Base-by-base conservation (phyloP, 176 grass and related monocot species). In the Metroxylon sagu region DNA sequence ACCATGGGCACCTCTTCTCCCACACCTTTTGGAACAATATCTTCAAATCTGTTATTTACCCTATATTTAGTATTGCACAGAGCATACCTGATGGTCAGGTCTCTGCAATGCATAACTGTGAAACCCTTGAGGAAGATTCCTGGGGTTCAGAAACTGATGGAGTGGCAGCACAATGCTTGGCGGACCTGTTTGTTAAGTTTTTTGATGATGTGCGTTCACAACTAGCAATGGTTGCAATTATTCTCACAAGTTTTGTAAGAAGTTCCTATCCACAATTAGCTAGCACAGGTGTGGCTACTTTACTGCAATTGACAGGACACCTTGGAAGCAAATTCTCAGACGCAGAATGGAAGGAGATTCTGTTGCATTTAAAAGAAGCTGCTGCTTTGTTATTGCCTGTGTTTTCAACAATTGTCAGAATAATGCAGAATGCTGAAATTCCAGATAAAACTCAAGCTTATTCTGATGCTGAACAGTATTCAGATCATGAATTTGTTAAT, bases 361-460 rank as follows among this genome's bases (percentile, higher is more conserved):
- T 98, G 51, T 57, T 79, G 26, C 75, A 60, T 55, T 79, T 98
- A 61, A 98, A 85, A 85, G 87, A 88, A 75, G 80, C 93, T 61
- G 70, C 83, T 62, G 61, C 58, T 60, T 53, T 71, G 3, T 76
- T 80, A 15, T 82, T 88, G 59, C 68, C 74, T 7, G 56, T 80
- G 50, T 91, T 88, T 14, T 60, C 80, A 39, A 97, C 75, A 74
- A 91, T 97, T 72, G 65, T 82, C 68, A 76, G 67, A 21, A 88
- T 88, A 59, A 97, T 97, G 92, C 69, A 88, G 69, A 70, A 83
- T 79, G 71, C 91, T 29, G 78, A 97, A 76, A 92, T 98, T 87
- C 79, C 87, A 26, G 87, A 98, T 59, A 91, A 69, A 80, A 84
- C 48, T 25, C 84, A 88, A 53, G 79, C 75, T 66, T 85, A 76